Percentiles rank a stretch among this genome's conserved stretches.
Evolutionary conservation across 2,329 filamentous ascomycete genomes (phyloP).

Genomic region (Neofusicoccum sp.): DNA sequence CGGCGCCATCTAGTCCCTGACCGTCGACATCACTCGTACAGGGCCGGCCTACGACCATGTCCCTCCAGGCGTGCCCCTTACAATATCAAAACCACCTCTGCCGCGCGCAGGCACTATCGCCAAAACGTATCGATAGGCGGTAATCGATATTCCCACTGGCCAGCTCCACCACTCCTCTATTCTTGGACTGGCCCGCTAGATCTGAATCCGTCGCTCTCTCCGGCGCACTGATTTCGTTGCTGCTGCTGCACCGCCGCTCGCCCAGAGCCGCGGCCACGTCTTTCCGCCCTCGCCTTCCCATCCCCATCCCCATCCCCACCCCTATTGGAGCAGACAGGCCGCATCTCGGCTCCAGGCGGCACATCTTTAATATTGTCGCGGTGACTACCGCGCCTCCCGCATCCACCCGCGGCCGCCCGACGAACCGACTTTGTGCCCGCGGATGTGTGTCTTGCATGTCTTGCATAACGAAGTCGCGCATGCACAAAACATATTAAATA

Average conservation of each 20-base stretch:
- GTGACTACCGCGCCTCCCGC: constrained; percentile 3
- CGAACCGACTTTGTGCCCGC: not conserved
- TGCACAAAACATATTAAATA: not conserved
- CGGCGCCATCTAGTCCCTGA: constrained; percentile 1
- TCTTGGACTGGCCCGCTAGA: constrained; percentile 2
- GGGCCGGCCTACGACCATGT: constrained; percentile 1
- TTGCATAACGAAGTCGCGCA: not conserved
- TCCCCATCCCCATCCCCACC: constrained; percentile 12
- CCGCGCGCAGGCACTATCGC: not conserved
- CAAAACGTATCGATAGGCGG: constrained; percentile 14
- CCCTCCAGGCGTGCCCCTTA: not conserved
- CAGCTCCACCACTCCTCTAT: not conserved
- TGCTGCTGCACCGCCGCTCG: not conserved
- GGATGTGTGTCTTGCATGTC: not conserved
- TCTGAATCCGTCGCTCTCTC: not conserved
- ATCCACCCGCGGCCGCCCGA: not conserved
- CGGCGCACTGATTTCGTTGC: not conserved
- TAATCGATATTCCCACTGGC: constrained; percentile 11
- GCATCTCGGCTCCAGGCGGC: constrained; percentile 12
- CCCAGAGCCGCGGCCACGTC: not conserved
- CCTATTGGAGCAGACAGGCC: constrained; percentile 5
- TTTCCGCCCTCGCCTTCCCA: not conserved
- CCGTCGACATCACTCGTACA: not conserved
- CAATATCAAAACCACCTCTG: constrained; percentile 1
- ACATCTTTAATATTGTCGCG: constrained; percentile 6